Percentiles rank a stretch among this genome's conserved stretches.
Conservation (phyloP, 1,139 yeast genomes). For the Kodamaea arcana region DNA sequence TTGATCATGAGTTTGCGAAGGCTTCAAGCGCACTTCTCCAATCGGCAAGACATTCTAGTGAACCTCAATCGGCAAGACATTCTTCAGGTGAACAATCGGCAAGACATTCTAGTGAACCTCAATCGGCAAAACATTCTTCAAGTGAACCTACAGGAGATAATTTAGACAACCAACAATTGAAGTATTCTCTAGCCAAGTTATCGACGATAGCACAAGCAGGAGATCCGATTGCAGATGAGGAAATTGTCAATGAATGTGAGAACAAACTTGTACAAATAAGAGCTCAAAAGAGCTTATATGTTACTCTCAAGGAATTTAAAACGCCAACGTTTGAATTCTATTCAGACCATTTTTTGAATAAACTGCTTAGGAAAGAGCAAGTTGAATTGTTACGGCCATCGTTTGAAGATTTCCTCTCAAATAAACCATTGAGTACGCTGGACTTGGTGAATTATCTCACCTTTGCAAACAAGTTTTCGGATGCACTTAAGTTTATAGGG, state of each 20-base stretch:
- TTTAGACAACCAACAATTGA: conserved; percentile 49
- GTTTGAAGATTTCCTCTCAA: conserved; percentile 31
- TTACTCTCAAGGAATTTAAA: conserved; percentile 12
- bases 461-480: conserved; percentile 31
- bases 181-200: conserved; percentile 70
- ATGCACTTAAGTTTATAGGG: conserved; percentile 35
- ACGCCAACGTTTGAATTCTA: conserved; percentile 12
- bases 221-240: conserved; percentile 17
- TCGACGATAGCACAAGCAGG: conserved; percentile 27
- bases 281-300: conserved; percentile 42
- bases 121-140: no score
- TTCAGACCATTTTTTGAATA: conserved; percentile 14
- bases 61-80: no score
- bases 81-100: conserved; percentile 27
- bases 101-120: conserved; percentile 10
- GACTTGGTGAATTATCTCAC: conserved; percentile 60
- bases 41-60: conserved; percentile 32
- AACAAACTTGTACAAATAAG: conserved; percentile 42
- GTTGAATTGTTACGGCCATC: conserved; percentile 23
- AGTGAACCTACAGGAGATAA: conserved; percentile 17
- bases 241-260: conserved; percentile 41
- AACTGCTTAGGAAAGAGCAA: conserved; percentile 15
- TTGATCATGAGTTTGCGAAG: conserved; percentile 43
- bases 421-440: conserved; percentile 37
- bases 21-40: conserved; percentile 49